Conservation (phyloP, 129 eudicot genomes). For the Flaveria trinervia region DNA sequence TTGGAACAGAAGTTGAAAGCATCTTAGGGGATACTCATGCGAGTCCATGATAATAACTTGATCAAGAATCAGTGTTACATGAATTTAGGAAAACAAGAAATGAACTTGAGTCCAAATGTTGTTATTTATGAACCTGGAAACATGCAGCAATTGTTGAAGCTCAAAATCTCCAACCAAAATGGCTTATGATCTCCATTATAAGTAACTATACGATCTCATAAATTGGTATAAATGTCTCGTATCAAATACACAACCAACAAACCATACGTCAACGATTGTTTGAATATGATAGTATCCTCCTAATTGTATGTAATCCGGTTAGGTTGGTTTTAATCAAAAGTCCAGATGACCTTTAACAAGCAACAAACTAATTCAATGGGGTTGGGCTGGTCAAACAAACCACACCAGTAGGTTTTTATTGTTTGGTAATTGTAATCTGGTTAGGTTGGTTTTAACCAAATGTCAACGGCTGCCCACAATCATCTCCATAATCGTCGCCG, state of each 20-base stretch:
- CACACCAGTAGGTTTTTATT: too few relatives aligned
- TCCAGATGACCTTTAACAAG: too few relatives aligned
- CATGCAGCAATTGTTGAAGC: slow-evolving; percentile 90
- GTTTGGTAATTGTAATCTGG: too few relatives aligned
- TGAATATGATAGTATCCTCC: slow-evolving; percentile 34
- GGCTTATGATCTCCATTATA: slow-evolving; percentile 45
- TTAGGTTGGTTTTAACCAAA: too few relatives aligned
- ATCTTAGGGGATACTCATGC: too few relatives aligned
- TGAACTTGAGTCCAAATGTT: neutral
- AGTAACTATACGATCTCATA: neutral
- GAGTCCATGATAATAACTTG: too few relatives aligned
- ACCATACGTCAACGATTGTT: slow-evolving; percentile 94
- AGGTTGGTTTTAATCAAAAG: neutral
- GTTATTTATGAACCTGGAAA: too few relatives aligned
- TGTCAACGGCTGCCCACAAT: too few relatives aligned
- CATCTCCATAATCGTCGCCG: too few relatives aligned
- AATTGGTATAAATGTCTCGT: slow-evolving; percentile 3
- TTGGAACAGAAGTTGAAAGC: too few relatives aligned
- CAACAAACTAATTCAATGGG: neutral
- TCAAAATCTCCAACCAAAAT: slow-evolving; percentile 90
- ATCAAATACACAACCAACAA: slow-evolving; percentile 98
- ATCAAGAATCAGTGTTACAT: neutral
- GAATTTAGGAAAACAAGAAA: neutral
- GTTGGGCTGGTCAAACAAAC: too few relatives aligned
- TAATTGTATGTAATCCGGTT: too few relatives aligned